Evolutionary conservation across 1,139 yeast genomes (phyloP).

Genomic region (Blastobotrys aristatus): DNA sequence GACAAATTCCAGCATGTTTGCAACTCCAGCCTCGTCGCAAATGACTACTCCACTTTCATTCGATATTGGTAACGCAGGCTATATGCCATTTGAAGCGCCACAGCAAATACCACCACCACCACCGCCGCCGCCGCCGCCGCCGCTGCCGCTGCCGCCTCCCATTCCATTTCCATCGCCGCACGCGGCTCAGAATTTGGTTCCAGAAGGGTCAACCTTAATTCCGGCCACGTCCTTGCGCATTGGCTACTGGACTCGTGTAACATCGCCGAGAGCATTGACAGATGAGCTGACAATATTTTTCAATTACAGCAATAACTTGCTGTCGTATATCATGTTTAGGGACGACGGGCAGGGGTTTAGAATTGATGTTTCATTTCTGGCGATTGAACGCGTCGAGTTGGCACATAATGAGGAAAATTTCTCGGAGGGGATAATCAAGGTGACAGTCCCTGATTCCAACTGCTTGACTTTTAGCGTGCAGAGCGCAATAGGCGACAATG

Average conservation of each 20-base stretch:
- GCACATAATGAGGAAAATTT: conserved; percentile 3
- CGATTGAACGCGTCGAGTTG: conserved; percentile 20
- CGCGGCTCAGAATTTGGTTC: neutral
- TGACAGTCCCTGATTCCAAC: neutral
- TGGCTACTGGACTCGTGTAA: conserved; percentile 33
- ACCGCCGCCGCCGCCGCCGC: neutral
- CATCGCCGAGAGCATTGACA: conserved; percentile 17
- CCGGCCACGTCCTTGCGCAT: conserved; percentile 28
- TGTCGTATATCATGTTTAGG: conserved; percentile 27
- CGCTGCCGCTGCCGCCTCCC: neutral
- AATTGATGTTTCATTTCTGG: conserved; percentile 26
- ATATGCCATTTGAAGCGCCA: neutral
- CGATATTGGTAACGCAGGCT: no score
- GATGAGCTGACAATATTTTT: conserved; percentile 26
- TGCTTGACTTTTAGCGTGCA: neutral
- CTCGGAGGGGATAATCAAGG: neutral
- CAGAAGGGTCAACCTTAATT: neutral
- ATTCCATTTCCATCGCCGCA: neutral
- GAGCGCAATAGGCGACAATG: neutral
- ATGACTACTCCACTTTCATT: conserved; percentile 2
- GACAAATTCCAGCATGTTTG: neutral
- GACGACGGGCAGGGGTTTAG: conserved; percentile 25
- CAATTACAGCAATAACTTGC: conserved; percentile 21
- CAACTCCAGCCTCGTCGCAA: neutral
- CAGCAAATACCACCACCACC: conserved; percentile 1